Conservation (phyloP, 148 eudicot genomes). For the Nepenthes mirabilis region DNA sequence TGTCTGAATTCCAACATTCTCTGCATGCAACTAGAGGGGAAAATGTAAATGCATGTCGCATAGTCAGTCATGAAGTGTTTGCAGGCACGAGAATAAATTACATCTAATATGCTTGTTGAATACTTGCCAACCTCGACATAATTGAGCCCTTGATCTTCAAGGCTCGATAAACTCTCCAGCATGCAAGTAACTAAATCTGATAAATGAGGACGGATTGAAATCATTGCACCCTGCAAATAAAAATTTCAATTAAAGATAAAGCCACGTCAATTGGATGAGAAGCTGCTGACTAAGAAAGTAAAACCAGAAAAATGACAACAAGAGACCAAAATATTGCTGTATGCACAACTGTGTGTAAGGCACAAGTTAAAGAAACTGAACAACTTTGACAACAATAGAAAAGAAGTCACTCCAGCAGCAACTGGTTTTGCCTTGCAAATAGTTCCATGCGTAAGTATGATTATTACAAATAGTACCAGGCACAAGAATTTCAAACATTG, state of each 20-base stretch:
- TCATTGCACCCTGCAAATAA: constrained; percentile 68
- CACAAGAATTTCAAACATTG: too few species aligned
- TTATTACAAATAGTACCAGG: too few species aligned
- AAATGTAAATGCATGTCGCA: constrained; percentile 7
- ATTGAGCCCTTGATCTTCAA: constrained; percentile 94
- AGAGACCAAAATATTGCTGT: too few species aligned
- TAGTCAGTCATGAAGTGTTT: background rate
- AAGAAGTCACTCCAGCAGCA: too few species aligned
- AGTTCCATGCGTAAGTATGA: too few species aligned
- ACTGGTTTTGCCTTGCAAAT: too few species aligned
- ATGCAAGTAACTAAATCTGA: constrained; percentile 87
- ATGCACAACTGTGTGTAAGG: too few species aligned
- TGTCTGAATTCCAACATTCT: constrained; percentile 75
- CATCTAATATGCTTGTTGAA: background rate
- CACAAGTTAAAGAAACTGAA: too few species aligned
- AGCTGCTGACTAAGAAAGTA: background rate
- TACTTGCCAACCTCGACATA: constrained; percentile 70
- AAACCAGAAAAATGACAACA: too few species aligned
- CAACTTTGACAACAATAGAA: too few species aligned
- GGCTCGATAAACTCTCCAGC: constrained; percentile 96
- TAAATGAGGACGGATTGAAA: constrained; percentile 83
- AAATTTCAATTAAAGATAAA: background rate
- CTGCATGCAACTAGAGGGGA: constrained; percentile 67
- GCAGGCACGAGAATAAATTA: constrained; percentile 2
- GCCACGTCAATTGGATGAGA: background rate